Evolutionary conservation across 116 monocot genomes (phyloP).

Genomic region (Iris pallida): DNA sequence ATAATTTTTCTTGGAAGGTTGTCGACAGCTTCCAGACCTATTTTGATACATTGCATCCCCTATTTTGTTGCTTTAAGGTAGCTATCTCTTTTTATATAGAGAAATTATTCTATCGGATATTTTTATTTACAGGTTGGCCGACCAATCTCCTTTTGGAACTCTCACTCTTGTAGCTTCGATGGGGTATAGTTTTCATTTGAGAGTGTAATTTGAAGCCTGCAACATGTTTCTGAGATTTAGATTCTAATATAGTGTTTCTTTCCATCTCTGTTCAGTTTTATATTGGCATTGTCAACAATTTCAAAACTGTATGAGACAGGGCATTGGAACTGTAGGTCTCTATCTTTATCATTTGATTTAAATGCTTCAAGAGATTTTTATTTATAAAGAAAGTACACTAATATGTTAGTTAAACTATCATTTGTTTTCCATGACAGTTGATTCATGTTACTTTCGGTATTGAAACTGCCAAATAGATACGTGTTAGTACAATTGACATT

Average conservation of each 20-base stretch:
- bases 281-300: conserved; percentile 97
- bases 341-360: no score
- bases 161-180: conserved; percentile 92
- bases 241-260: background rate
- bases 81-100: background rate
- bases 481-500: no score
- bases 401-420: no score
- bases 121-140: conserved; percentile 84
- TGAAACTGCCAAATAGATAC: no score
- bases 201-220: background rate
- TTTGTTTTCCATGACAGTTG: no score
- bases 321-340: no score
- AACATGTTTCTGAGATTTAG: background rate
- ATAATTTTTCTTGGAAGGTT: background rate
- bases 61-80: background rate
- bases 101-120: background rate
- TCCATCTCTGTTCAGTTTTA: conserved; percentile 50
- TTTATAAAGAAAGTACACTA: no score
- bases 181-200: conserved; percentile 51
- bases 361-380: no score
- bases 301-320: no score
- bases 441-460: no score
- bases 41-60: background rate
- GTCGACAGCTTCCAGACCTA: background rate
- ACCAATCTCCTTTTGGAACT: conserved; percentile 93